Conservation (phyloP, 805 yeast genomes). For the Saccharomyces cerevisiae region DNA sequence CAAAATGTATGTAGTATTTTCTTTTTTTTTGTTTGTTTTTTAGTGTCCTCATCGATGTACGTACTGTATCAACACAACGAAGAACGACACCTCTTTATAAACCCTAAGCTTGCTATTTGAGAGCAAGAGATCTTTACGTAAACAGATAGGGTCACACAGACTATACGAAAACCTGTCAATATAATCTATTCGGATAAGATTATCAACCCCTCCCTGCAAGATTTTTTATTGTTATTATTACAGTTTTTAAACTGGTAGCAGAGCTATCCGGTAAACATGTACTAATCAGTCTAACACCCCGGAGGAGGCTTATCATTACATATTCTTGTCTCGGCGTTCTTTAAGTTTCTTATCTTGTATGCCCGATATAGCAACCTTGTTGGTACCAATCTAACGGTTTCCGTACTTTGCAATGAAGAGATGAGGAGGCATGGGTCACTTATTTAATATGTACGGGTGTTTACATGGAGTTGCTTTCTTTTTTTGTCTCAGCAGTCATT, state of each 20-base stretch:
- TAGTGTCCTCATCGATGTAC: neutral
- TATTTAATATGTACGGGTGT: neutral
- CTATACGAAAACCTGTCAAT: neutral
- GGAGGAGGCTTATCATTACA: neutral
- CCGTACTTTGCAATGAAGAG: neutral
- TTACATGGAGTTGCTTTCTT: neutral
- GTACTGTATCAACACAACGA: neutral
- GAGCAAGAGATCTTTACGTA: neutral
- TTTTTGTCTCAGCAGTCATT: neutral
- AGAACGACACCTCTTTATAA: neutral
- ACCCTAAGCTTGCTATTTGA: neutral
- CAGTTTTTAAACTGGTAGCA: neutral
- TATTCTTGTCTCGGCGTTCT: neutral
- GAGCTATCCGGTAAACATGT: neutral
- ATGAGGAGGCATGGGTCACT: neutral
- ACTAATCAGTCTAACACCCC: neutral
- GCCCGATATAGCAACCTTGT: neutral
- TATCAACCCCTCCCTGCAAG: neutral
- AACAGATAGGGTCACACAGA: neutral
- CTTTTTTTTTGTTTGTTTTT: neutral
- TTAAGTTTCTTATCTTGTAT: neutral
- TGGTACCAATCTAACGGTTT: neutral
- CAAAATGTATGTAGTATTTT: neutral
- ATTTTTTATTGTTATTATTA: neutral
- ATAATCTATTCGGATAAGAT: neutral